Percentiles rank a stretch among this genome's conserved stretches.
Evolutionary conservation across 257 asterid genomes (phyloP).

Genomic region (Solanum tarapatanum): DNA sequence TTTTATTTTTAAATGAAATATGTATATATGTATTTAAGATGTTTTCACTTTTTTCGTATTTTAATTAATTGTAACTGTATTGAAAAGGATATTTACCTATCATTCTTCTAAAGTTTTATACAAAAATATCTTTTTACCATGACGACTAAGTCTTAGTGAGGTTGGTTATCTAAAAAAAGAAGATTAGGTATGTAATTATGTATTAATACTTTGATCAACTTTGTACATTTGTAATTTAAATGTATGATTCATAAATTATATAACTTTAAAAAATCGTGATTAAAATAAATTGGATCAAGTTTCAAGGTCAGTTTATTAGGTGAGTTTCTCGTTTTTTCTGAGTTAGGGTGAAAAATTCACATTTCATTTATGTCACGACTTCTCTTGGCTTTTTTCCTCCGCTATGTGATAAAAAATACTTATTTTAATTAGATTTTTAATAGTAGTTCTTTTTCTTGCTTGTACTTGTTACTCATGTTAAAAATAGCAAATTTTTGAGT

Average conservation of each 20-base stretch:
- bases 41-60: neutral
- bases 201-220: neutral
- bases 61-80: neutral
- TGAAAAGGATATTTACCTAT: neutral
- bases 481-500: neutral
- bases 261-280: neutral
- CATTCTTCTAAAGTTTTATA: neutral
- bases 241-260: neutral
- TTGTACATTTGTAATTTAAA: neutral
- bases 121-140: neutral
- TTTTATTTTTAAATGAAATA: neutral
- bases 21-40: neutral
- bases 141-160: neutral
- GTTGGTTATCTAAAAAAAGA: neutral
- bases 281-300: neutral
- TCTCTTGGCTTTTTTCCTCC: neutral
- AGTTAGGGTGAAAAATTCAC: neutral
- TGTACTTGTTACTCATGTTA: neutral
- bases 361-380: neutral
- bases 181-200: neutral
- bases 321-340: fast-evolving
- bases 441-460: neutral
- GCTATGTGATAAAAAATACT: neutral
- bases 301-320: neutral
- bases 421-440: neutral